These are phyloP conservation scores for Sarocladium kiliense DNA, from an alignment of 2,329 filamentous ascomycete species.

Conservation along the genomic window DNA sequence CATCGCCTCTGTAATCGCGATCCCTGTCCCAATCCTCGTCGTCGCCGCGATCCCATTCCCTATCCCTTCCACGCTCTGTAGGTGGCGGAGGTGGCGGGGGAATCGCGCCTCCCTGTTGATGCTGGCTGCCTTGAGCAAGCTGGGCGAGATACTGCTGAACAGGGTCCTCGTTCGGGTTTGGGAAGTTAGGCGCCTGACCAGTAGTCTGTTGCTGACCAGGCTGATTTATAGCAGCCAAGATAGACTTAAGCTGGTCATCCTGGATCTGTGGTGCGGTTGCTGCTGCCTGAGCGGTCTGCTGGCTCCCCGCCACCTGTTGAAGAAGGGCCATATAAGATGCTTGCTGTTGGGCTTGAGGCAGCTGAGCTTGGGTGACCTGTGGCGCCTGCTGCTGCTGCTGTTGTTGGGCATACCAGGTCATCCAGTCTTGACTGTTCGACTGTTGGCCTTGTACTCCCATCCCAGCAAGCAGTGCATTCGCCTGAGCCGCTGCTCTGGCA, in stretches of 20 bases:
- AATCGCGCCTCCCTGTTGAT: conserved; percentile 19
- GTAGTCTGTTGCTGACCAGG: conserved; percentile 11
- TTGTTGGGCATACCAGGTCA: conserved; percentile 21
- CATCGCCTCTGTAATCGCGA: conserved; percentile 25
- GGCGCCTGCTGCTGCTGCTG: no score
- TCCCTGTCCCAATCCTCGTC: conserved; percentile 21
- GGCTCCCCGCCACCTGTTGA: conserved; percentile 33
- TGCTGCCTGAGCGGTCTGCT: conserved; percentile 17
- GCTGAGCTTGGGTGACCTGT: conserved; percentile 16
- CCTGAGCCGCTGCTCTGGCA: conserved; percentile 28
- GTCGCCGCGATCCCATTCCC: conserved; percentile 21
- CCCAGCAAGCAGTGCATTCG: conserved; percentile 22
- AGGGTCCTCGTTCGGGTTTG: conserved; percentile 33
- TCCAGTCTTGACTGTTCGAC: conserved; percentile 21
- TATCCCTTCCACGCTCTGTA: conserved; percentile 20
- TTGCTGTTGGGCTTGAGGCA: conserved; percentile 19
- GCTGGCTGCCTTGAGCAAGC: conserved; percentile 22
- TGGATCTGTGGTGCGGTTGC: conserved; percentile 15
- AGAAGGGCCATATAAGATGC: conserved; percentile 37
- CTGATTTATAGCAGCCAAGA: conserved; percentile 1
- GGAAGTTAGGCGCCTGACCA: conserved; percentile 16
- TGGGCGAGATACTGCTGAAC: conserved; percentile 26
- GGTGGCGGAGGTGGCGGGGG: conserved; percentile 16
- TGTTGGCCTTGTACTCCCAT: conserved; percentile 14
- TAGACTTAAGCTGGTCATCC: conserved; percentile 2